phyloP scores from a whole-genome alignment of 2,329 filamentous ascomycete genomes.

The Trichophaea hybrida region DNA sequence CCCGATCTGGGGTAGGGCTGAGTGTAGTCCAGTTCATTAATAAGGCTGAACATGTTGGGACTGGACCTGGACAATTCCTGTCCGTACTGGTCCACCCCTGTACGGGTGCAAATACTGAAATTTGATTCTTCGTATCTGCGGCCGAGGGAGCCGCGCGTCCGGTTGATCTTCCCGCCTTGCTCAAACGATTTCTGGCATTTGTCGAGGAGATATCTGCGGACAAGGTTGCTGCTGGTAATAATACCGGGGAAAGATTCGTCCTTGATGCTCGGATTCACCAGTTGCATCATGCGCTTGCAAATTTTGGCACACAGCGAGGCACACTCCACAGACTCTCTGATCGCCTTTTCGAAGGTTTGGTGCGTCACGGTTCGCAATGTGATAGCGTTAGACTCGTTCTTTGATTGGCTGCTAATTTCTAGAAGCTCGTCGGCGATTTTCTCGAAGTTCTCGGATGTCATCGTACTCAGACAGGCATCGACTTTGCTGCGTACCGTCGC shows the following conservation, averaged over 20 bases:
- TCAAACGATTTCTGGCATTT: too few relatives aligned
- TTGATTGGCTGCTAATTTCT: slow-evolving; percentile 81
- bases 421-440: slow-evolving; percentile 89
- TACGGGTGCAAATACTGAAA: too few relatives aligned
- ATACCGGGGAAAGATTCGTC: slow-evolving; percentile 91
- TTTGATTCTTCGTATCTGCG: too few relatives aligned
- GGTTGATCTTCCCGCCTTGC: too few relatives aligned
- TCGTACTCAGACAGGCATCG: slow-evolving; percentile 97
- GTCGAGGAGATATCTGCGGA: too few relatives aligned
- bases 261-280: slow-evolving; percentile 85
- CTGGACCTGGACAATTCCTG: too few relatives aligned
- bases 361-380: slow-evolving; percentile 96
- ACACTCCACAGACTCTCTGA: slow-evolving; percentile 85
- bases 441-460: slow-evolving; percentile 98
- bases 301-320: slow-evolving; percentile 98
- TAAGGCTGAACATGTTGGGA: too few relatives aligned
- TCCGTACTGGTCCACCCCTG: too few relatives aligned
- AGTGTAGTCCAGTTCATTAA: too few relatives aligned
- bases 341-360: slow-evolving; percentile 97
- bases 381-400: slow-evolving; percentile 84
- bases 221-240: slow-evolving; percentile 28
- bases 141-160: too few relatives aligned
- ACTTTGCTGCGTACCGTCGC: slow-evolving; percentile 96
- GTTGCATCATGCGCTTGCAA: slow-evolving; percentile 91
- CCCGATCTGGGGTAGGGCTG: too few relatives aligned